Base-by-base conservation (phyloP, 192 early-diverging fungal genomes). In the Phycomyces nitens region DNA sequence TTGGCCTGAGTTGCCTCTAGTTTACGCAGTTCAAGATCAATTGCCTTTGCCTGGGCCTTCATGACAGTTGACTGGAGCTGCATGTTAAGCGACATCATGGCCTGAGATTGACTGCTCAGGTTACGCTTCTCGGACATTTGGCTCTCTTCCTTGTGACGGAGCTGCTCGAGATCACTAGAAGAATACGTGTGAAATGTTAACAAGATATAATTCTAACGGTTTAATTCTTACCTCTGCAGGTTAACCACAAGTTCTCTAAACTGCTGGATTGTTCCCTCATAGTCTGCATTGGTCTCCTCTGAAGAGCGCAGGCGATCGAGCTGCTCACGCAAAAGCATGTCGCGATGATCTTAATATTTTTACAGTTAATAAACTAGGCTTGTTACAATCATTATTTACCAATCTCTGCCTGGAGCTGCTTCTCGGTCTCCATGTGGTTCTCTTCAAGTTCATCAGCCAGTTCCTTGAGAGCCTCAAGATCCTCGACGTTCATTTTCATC, bases 401-500 rank as follows among this genome's bases (percentile, higher is more conserved):
- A 66, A 93, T 91, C 62, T 96, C 96, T 21, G 84, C 86, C 55
- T 89, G 85, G 43, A 96, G 77, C 41, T 93, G 86, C 59, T 93
- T 88, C 70, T 93, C 90, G 22, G 89, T 92, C 53, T 94, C 88
- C 4, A 94, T 81, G 64, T 95, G 94, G 64, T 88, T 91, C 66
- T 95, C 93, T 70, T 98, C 96, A 66, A 96, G 76, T 73, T 96
- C 94, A 64, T 98, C 93, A 68, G 89, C 92, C 50, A 96, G 74
- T 63, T 91, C 90, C 72, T 91, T 90, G 42, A 98, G 78, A 6
- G 89, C 89, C 74, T 98, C 94, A 38, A 98, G 77, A 70, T 92
- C 95, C 57, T 94, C 94, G 38, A 95, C 82, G 0, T 73, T 78
- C 38, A 72, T 80, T 56, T 85, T 84, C 81, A 90, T 72, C 56